Conservation (phyloP, 23 red algal species). For the Gracilaria domingensis region DNA sequence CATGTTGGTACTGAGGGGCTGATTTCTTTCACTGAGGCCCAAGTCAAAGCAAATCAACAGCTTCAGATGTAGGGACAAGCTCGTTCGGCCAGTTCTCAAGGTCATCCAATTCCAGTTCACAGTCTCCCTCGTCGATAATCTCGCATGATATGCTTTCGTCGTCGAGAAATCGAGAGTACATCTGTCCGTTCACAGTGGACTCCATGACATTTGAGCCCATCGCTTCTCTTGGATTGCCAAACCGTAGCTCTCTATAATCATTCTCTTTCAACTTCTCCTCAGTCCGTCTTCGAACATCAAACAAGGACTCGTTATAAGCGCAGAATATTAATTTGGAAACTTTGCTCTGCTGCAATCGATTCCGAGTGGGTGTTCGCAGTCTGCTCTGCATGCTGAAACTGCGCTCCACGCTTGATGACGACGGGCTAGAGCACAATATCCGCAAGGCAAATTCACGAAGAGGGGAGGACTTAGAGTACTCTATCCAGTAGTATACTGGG, state of each 20-base stretch:
- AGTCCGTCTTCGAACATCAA: neutral
- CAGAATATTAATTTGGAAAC: neutral
- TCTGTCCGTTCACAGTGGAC: neutral
- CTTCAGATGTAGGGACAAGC: neutral
- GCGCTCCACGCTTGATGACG: neutral
- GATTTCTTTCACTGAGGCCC: no score
- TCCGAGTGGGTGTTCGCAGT: neutral
- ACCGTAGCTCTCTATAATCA: no score
- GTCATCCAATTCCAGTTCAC: neutral
- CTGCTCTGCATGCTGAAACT: neutral
- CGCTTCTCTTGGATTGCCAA: no score
- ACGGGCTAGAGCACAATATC: neutral
- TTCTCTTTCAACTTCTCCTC: neutral
- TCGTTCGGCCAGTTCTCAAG: neutral
- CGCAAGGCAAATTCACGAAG: neutral
- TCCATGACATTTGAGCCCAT: neutral
- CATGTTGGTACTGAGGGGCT: no score
- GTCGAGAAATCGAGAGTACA: neutral
- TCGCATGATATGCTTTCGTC: constrained; percentile 3
- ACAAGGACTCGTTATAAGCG: neutral
- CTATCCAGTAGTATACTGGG: neutral
- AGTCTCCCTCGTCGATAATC: neutral
- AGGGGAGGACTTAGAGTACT: neutral
- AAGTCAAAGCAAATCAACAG: neutral
- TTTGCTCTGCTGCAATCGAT: neutral